Base-by-base conservation (phyloP, 1,139 yeast genomes). In the Lizanozyma gosingica region DNA sequence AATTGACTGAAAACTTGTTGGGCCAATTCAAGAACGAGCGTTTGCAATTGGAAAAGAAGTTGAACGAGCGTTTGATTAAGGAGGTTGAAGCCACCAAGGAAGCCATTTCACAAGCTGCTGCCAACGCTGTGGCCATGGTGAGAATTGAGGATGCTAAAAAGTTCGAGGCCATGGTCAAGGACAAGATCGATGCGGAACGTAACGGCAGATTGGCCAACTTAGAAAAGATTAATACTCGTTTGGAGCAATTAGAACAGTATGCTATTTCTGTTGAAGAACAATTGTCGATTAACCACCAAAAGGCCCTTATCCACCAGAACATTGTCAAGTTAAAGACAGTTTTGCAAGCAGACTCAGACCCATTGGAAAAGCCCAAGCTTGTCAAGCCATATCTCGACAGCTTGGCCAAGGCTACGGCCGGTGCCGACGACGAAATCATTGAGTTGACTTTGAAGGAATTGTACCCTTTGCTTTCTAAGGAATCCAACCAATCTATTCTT, bases 121-220 rank as follows among this genome's bases (percentile, higher is more conserved):
- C 80, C 46, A 92, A 88, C 59, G 83, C 83, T 45, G 75, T 90
- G 34, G 67, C 80, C 18, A 71, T 84, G 57, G 78, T 83, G 43
- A 79, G 87, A 54, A 68, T 82, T 44, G 82, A 79, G 49, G 83
- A 84, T 52, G 78, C 88, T 44, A 75, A 80, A 51, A 79, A 80
- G 54, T 83, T 87, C 59, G 80, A 83, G 48, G 66, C 73, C 46
- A 70, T 80, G 46, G 68, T 92, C 43, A 62, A 73, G 39, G 74
- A 77, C 38, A 77, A 75, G 47, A 75, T 94, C 40, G 94, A 87
- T 51, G 54, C 65, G 29, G 98, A 92, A 67, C 82, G 97, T 61
- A 70, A 79, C 43, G 88, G 90, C 33, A 81, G 94, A 56, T 75
- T 88, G 51, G 75, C 84, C 39, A 73, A 81, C 54, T 71, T 92